Evolutionary conservation across 75 land plant genomes (phyloP).

Genomic region (Cunninghamia lanceolata): DNA sequence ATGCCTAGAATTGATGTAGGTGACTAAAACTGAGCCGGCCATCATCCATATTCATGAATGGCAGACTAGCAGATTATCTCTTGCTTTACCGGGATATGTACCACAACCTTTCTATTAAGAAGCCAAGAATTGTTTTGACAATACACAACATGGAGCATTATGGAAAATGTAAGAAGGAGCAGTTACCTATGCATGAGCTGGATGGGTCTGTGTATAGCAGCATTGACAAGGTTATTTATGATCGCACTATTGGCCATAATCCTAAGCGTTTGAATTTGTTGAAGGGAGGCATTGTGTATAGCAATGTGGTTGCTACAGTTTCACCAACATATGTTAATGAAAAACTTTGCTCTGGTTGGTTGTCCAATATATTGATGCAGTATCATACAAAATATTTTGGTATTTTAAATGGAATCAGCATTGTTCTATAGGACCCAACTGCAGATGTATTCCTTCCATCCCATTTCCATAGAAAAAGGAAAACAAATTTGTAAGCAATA

Average conservation of each 20-base stretch:
- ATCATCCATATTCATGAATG: conserved; percentile 74
- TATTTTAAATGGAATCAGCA: no score
- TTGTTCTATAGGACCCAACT: no score
- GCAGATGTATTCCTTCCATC: no score
- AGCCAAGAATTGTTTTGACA: conserved; percentile 60
- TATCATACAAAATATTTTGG: conserved; percentile 65
- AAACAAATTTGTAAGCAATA: conserved; percentile 61
- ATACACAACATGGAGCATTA: conserved; percentile 85
- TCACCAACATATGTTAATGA: conserved; percentile 72
- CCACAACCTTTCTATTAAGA: conserved; percentile 65
- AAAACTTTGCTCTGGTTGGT: conserved; percentile 69
- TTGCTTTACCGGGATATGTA: conserved; percentile 83
- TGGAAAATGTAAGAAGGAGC: conserved; percentile 64
- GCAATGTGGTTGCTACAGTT: no score
- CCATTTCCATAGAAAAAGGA: no score
- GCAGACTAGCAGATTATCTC: conserved; percentile 58
- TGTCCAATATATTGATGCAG: conserved; percentile 45
- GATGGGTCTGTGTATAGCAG: conserved; percentile 57
- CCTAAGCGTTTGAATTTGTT: no score
- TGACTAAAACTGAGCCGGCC: conserved; percentile 55
- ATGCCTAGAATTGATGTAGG: conserved; percentile 81
- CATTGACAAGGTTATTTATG: conserved; percentile 40
- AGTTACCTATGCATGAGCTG: conserved; percentile 54
- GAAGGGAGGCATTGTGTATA: no score
- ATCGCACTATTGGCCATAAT: no score